Evolutionary conservation across 176 grass and related monocot genomes (phyloP).

Genomic region (Chloris gayana): DNA sequence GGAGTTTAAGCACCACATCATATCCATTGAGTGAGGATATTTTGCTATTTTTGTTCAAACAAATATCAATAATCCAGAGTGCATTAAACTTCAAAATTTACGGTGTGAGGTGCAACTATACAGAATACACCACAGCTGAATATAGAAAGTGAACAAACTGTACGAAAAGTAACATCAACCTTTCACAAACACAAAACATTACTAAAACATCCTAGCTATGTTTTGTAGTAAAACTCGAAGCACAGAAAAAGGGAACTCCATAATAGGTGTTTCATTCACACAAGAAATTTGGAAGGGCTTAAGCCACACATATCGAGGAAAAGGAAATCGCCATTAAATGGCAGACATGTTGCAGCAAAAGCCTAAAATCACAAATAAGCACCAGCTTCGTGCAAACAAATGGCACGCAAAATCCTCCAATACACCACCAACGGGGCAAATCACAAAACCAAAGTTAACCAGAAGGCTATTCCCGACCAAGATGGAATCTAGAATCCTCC

Average conservation of each 20-base stretch:
- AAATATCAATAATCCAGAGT: background rate
- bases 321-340: background rate
- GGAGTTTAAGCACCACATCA: background rate
- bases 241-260: background rate
- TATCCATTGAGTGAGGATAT: constrained; percentile 16
- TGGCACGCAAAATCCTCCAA: constrained; percentile 19
- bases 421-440: background rate
- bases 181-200: constrained; percentile 10
- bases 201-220: constrained; percentile 6
- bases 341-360: background rate
- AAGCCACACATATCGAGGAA: background rate
- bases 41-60: constrained; percentile 9
- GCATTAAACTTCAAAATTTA: constrained; percentile 9
- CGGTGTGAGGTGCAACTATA: background rate
- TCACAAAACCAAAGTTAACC: constrained; percentile 3
- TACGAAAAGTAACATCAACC: constrained; percentile 1
- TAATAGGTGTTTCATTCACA: background rate
- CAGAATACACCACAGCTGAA: background rate
- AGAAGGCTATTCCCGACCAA: background rate
- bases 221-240: constrained; percentile 3
- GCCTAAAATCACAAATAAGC: background rate
- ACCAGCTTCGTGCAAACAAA: background rate
- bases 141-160: background rate
- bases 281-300: background rate
- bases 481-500: constrained; percentile 12